Conservation (phyloP, 169 alveolate genomes). For the Cryptosporidium parvum region DNA sequence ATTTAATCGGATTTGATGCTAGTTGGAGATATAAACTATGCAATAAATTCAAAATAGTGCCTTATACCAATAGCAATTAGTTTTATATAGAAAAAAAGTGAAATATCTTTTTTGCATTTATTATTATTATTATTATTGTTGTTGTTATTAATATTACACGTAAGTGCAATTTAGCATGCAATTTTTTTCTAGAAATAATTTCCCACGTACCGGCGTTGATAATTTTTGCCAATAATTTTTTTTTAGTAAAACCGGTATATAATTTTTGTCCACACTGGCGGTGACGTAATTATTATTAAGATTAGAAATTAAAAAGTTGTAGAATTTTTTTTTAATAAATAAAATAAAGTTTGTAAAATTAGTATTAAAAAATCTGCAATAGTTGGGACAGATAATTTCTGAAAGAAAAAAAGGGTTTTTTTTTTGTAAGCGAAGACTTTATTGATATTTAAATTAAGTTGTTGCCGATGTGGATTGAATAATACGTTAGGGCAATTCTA, state of each 20-base stretch:
- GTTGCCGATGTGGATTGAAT: not conserved
- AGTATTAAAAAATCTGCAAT: not conserved
- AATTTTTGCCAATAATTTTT: not conserved
- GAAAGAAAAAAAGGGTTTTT: not conserved
- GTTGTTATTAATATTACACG: not conserved
- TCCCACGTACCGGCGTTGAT: slow-evolving; percentile 17
- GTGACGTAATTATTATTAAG: slow-evolving; percentile 1
- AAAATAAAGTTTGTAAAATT: not conserved
- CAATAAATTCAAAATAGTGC: slow-evolving; percentile 4
- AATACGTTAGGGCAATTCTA: not conserved
- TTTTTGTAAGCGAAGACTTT: not conserved
- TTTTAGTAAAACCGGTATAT: not conserved
- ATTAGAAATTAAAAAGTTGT: not conserved
- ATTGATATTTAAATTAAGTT: too few relatives aligned
- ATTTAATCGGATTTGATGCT: slow-evolving; percentile 18
- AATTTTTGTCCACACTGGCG: slow-evolving; percentile 67
- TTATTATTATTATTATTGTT: not conserved
- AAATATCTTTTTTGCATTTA: not conserved
- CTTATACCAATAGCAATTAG: not conserved
- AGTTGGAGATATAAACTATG: slow-evolving; percentile 40
- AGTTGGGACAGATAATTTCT: too few relatives aligned
- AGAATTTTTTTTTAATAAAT: not conserved
- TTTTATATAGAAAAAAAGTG: not conserved
- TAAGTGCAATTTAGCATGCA: not conserved
- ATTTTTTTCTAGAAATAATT: not conserved